Evolutionary conservation across 164 flowering plant genomes (phyloP), one percentile per base, ranked within the genome.

Genomic region (Dillenia suffruticosa): DNA sequence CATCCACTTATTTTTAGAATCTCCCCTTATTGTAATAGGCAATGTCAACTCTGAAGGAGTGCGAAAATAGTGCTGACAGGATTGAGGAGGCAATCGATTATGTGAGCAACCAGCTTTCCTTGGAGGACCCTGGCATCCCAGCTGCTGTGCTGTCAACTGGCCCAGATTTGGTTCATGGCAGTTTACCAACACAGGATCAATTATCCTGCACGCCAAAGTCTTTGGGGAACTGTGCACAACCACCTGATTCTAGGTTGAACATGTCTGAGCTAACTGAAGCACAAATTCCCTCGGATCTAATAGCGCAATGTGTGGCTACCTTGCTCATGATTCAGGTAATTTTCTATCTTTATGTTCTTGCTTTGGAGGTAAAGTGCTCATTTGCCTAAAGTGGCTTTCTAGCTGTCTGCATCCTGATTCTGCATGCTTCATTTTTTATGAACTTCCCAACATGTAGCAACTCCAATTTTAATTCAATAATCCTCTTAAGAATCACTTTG

Each of bases 311-410:
- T 64, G 79, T 84, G 12, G 77, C 87, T 5, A 79, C 89, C 50
- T 63, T 86, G 64, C 80, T 86, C 62, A 81, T 84, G 87, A 80
- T 86, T 74, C 89, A 83, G 87, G 92, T 84, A 68, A 69, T 26
- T 44, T 40, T 43, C 5, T 12, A 57, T 60, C 44, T 24, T 45
- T 12, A 40, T 19, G 49, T 32, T n/a, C 61, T 24, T 15, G 15
- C 22, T 19, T 22, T 47, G 11, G 44, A 32, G 40, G 40, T 32
- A 32, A 32, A 4, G 40, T 32, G 40, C 40, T 32, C 40, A 6
- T 32, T 32, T 32, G 40, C 40, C 40, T 32, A 32, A 32, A 32
- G 40, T 32, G 40, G 40, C 40, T 32, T 32, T 32, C 7, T 32
- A 32, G 40, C 40, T 4, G 40, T 32, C 0, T 0, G 40, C 40